phyloP scores from a whole-genome alignment of 106 monocot species.

The Dactylorhiza incarnata region DNA sequence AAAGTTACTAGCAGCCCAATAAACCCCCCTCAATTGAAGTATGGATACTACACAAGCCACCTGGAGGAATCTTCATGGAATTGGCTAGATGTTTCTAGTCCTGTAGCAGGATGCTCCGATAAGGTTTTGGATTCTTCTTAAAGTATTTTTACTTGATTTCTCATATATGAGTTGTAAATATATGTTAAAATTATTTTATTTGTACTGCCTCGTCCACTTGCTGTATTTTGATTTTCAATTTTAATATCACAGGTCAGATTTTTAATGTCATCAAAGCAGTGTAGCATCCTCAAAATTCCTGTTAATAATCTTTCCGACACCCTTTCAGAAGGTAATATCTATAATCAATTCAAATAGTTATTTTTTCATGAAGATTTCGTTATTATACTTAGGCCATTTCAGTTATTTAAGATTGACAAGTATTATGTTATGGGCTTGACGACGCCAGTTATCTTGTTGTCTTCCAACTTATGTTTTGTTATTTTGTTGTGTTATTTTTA shows the following conservation, averaged over 20 bases:
- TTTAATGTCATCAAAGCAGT: conserved; percentile 52
- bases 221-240: conserved; percentile 1
- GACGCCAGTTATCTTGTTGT: too few relatives aligned
- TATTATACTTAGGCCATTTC: background rate
- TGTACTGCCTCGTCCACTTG: background rate
- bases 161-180: background rate
- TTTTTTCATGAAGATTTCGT: background rate
- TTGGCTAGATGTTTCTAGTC: conserved; percentile 66
- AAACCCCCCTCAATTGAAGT: conserved; percentile 82
- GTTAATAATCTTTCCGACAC: conserved; percentile 38
- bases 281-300: conserved; percentile 76
- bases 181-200: background rate
- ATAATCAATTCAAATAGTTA: background rate
- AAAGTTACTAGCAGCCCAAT: conserved; percentile 80
- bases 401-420: background rate
- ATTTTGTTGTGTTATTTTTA: too few relatives aligned
- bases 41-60: conserved; percentile 31
- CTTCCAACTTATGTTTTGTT: too few relatives aligned
- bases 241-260: conserved; percentile 35
- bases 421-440: too few relatives aligned
- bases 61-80: conserved; percentile 33
- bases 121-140: conserved; percentile 40
- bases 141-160: background rate
- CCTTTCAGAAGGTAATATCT: conserved; percentile 55
- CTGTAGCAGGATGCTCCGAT: conserved; percentile 39